phyloP scores from a whole-genome alignment of 164 flowering plant genomes.

The Litsea cubeba region DNA sequence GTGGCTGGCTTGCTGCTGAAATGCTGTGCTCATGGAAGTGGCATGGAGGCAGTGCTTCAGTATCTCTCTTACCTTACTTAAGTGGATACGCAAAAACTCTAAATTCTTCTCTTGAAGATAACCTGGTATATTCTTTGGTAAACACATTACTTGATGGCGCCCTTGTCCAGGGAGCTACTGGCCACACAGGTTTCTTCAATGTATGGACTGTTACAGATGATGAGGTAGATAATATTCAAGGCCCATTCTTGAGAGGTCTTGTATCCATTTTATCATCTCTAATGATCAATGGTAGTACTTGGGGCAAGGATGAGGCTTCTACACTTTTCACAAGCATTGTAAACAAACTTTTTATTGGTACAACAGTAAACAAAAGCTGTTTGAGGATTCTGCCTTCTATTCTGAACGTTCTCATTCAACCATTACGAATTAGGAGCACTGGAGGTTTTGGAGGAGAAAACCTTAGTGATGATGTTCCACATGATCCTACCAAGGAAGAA shows the following conservation, averaged over 20 bases:
- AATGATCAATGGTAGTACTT: conserved; percentile 43
- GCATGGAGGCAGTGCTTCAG: conserved; percentile 65
- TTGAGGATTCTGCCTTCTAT: conserved; percentile 65
- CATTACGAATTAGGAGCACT: conserved; percentile 25
- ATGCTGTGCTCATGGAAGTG: conserved; percentile 90
- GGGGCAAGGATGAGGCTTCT: conserved; percentile 54
- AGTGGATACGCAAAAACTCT: conserved; percentile 34
- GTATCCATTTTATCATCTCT: conserved; percentile 46
- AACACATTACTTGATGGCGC: conserved; percentile 75
- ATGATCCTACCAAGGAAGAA: conserved; percentile 28
- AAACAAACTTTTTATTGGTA: conserved; percentile 57
- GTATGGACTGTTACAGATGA: conserved; percentile 41
- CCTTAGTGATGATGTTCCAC: conserved; percentile 15
- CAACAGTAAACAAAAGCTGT: conserved; percentile 44
- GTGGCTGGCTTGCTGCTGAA: conserved; percentile 93
- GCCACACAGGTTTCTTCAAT: conserved; percentile 23
- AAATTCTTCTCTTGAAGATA: conserved; percentile 17
- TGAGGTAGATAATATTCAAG: conserved; percentile 52
- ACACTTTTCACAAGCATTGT: conserved; percentile 38
- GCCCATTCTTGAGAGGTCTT: conserved; percentile 79
- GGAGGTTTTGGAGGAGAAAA: conserved; percentile 15
- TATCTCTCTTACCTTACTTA: conserved; percentile 65
- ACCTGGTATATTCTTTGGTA: conserved; percentile 49
- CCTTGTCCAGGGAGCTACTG: conserved; percentile 47
- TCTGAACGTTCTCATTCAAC: conserved; percentile 45